Evolutionary conservation across 768 basidiomycete species (phyloP), one percentile per base, ranked within the genome.

Genomic region (Trametes punicea): DNA sequence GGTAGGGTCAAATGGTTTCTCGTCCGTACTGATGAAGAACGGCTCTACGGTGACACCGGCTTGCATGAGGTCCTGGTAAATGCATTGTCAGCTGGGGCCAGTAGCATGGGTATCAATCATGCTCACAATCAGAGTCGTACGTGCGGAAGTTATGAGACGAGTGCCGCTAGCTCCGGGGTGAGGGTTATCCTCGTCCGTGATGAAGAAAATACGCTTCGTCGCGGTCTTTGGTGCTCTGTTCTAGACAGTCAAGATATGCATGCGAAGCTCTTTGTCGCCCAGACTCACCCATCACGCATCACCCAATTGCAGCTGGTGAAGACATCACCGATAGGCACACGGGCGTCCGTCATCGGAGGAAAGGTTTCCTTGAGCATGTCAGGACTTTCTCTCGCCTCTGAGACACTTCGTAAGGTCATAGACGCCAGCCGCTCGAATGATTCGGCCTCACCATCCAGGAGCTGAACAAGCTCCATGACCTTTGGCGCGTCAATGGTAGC

Each of bases 301-400:
- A 93, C 80, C 83, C 87, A 89, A 60, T 93, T 95, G 63, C 93
- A 93, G 60, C 88, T 89, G 0, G 86, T 91, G 69, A 98, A 90
- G 0, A 95, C 89, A 61, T 94, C 92, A 16, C 91, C 91, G 72
- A 95, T 84, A 0, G 93, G 82, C 20, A 90, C 80, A 50, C 80
- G 79, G 23, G 70, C 71, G 50, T 78, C 83, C 30, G 74, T 67
- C 31, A 84, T 61, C 1, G 85, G 91, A 38, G 83, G 85, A 68
- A 88, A 94, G n/a, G 73, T 74, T 9, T 75, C 77, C 48, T 70
- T 71, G 34, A 90, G 74, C 36, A 75, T 77, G 15, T 73, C 72
- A 1, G 82, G 83, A 68, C 91, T 79, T 50, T 87, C 82, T 26
- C 84, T 79, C 38, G 82, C 79, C 64, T 80, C 89, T 94, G 62